A percentile compares a stretch with the other conserved stretches of the same genome.
phyloP scores from a whole-genome alignment of 2,329 filamentous ascomycete species.

The Calonectria hongkongensis region DNA sequence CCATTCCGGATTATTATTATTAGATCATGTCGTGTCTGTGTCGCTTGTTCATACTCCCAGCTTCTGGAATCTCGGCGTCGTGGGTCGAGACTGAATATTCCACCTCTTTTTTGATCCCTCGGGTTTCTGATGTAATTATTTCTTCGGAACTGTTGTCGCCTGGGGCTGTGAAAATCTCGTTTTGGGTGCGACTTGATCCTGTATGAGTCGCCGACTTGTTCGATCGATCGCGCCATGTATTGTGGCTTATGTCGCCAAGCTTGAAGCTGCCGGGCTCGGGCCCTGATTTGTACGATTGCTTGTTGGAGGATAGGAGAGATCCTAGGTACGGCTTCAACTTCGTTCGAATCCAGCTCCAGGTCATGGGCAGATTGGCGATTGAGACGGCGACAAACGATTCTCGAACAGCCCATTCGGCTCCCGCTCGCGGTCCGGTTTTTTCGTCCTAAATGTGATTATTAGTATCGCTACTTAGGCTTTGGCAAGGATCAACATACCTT shows the following conservation, averaged over 20 bases:
- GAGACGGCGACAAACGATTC: constrained; percentile 20
- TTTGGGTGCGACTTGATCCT: not conserved
- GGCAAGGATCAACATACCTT: not conserved
- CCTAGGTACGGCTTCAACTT: constrained; percentile 13
- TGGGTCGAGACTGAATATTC: constrained; percentile 18
- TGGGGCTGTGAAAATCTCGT: constrained; percentile 1
- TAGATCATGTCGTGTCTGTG: constrained; percentile 12
- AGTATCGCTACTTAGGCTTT: not conserved
- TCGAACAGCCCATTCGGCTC: constrained; percentile 19
- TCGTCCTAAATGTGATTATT: not conserved
- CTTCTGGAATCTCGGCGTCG: not conserved
- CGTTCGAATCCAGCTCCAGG: constrained; percentile 14
- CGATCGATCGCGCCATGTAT: constrained; percentile 11
- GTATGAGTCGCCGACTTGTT: not conserved
- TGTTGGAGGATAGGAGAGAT: constrained; percentile 5
- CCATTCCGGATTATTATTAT: not conserved
- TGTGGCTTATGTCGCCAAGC: constrained; percentile 3
- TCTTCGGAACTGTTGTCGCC: constrained; percentile 9
- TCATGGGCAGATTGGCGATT: constrained; percentile 21
- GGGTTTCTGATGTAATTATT: not conserved
- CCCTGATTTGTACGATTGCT: constrained; percentile 9
- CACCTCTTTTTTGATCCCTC: constrained; percentile 13
- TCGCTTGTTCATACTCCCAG: constrained; percentile 1
- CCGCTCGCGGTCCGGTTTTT: constrained; percentile 11
- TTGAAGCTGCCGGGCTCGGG: constrained; percentile 19